These are phyloP conservation scores for Mycena sp. DNA, from an alignment of 1,284 basidiomycete species.

Conservation along the genomic window DNA sequence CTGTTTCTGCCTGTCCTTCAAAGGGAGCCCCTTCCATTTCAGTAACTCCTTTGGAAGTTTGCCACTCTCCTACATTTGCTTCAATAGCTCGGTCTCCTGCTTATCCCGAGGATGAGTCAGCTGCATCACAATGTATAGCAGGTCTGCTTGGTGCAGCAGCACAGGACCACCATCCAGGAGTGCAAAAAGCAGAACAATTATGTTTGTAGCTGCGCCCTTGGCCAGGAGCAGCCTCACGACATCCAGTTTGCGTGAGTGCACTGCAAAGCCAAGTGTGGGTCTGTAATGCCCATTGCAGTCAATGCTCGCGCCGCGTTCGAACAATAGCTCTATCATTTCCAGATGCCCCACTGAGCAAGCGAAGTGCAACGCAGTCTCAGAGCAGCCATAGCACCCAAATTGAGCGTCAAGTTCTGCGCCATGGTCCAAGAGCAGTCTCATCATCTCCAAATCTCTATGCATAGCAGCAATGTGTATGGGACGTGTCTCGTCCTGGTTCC, in stretches of 20 bases:
- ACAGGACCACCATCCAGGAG: not conserved
- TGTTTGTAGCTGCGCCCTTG: conserved; percentile 6
- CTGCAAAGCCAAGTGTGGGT: conserved; percentile 10
- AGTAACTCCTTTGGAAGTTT: not conserved
- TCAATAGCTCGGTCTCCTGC: not conserved
- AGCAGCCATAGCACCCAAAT: not conserved
- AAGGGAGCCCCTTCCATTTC: conserved; percentile 15
- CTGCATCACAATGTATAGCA: conserved; percentile 17
- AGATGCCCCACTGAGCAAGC: not conserved
- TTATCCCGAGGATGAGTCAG: not conserved
- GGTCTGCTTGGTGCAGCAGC: not conserved
- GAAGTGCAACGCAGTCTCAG: not conserved
- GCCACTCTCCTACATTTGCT: not conserved
- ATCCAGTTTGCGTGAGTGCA: not conserved
- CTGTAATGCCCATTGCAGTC: not conserved
- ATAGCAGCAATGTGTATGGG: not conserved
- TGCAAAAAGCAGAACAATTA: not conserved
- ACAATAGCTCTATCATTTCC: not conserved
- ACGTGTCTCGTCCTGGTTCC: not conserved
- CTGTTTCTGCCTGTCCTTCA: not conserved
- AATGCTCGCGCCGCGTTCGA: not conserved
- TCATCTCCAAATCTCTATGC: not conserved
- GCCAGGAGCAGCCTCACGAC: conserved; percentile 7
- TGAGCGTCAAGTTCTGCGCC: not conserved
- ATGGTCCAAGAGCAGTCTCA: not conserved